phyloP scores from a whole-genome alignment of 768 basidiomycete species.

The Mycena vitilis region DNA sequence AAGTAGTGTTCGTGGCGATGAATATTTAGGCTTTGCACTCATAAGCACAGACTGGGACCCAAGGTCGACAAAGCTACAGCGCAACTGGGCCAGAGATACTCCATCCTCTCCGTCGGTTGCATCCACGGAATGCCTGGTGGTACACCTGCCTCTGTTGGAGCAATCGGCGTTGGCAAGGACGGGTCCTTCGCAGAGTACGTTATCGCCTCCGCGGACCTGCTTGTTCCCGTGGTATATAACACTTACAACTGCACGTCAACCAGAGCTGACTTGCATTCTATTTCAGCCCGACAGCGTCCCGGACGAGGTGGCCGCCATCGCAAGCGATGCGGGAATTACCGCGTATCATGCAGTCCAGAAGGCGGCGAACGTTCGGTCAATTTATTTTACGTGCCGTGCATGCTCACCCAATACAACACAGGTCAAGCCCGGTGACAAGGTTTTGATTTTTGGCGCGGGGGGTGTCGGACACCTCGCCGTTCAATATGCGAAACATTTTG shows the following conservation, averaged over 20 bases:
- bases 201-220: slow-evolving; percentile 16
- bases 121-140: slow-evolving; percentile 18
- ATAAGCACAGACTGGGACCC: slow-evolving; percentile 28
- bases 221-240: slow-evolving; percentile 30
- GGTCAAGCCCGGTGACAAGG: background rate
- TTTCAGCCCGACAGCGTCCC: slow-evolving; percentile 31
- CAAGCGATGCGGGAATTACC: slow-evolving; percentile 33
- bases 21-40: too few species aligned
- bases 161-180: slow-evolving; percentile 26
- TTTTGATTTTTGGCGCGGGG: background rate
- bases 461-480: background rate
- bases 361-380: too few species aligned
- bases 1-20: background rate
- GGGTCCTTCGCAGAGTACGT: slow-evolving; percentile 35
- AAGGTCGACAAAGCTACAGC: slow-evolving; percentile 20
- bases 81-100: slow-evolving; percentile 25
- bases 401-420: too few species aligned
- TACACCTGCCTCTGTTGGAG: slow-evolving; percentile 3
- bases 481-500: background rate
- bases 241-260: background rate
- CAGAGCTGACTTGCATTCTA: too few species aligned
- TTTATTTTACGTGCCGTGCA: too few species aligned
- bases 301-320: slow-evolving; percentile 31
- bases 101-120: slow-evolving; percentile 16
- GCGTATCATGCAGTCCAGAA: slow-evolving; percentile 25